A percentile compares a stretch with the other conserved stretches of the same genome.
These are phyloP conservation scores for Mortierella hygrophila DNA, from an alignment of 192 early-diverging fungal species.

Conservation along the genomic window DNA sequence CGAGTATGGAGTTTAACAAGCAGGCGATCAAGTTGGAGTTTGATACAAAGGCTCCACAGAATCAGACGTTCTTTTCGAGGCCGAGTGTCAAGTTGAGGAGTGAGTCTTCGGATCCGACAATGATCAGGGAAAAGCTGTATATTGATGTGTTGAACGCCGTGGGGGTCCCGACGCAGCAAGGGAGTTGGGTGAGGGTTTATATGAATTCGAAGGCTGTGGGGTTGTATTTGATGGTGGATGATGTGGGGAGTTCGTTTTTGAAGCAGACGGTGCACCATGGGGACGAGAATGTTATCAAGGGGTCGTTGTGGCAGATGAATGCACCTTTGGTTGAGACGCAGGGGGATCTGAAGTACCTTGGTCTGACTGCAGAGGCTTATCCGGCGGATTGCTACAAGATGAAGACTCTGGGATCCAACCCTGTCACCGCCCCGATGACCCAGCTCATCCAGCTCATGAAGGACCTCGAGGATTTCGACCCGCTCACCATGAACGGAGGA, in stretches of 20 bases:
- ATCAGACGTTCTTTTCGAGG: constrained; percentile 27
- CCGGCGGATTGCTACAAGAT: constrained; percentile 38
- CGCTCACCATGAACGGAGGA: neutral
- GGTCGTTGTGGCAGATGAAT: constrained; percentile 45
- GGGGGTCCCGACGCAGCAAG: constrained; percentile 43
- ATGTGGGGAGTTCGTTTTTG: constrained; percentile 38
- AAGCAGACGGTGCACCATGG: constrained; percentile 44
- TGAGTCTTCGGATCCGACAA: constrained; percentile 48
- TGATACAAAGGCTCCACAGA: neutral
- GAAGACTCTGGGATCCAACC: constrained; percentile 16
- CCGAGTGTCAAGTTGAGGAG: constrained; percentile 41
- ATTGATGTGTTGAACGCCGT: constrained; percentile 42
- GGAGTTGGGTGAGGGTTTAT: constrained; percentile 30
- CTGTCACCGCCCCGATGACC: constrained; percentile 13
- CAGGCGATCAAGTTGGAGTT: constrained; percentile 22
- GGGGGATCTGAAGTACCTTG: constrained; percentile 35
- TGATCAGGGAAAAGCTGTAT: constrained; percentile 57
- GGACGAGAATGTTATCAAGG: neutral
- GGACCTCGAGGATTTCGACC: constrained; percentile 29
- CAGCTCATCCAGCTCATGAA: constrained; percentile 39
- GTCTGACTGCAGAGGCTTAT: constrained; percentile 8
- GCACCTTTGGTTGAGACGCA: constrained; percentile 29
- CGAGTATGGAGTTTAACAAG: constrained; percentile 49
- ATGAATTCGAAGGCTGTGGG: constrained; percentile 47
- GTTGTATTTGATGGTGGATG: constrained; percentile 49